Evolutionary conservation across 1,284 basidiomycete genomes (phyloP).

Genomic region (Porodaedalea pini): DNA sequence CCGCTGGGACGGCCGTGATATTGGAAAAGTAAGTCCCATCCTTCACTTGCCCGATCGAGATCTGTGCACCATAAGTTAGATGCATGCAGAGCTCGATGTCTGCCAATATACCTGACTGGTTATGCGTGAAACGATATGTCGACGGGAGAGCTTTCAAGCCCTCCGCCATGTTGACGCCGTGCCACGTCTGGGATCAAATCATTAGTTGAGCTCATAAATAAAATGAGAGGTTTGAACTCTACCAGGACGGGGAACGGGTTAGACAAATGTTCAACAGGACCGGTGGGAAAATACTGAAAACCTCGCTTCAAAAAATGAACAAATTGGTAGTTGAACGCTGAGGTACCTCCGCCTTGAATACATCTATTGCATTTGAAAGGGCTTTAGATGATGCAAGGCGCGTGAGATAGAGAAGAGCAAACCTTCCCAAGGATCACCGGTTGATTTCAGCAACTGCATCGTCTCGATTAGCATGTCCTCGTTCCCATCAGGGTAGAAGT

Average conservation of each 20-base stretch:
- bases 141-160: constrained; percentile 54
- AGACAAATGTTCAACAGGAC: constrained; percentile 31
- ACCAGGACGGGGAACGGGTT: constrained; percentile 30
- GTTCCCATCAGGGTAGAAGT: constrained; percentile 48
- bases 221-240: background rate
- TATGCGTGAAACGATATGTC: constrained; percentile 55
- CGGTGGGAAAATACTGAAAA: constrained; percentile 41
- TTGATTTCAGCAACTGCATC: constrained; percentile 49
- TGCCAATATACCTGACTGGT: constrained; percentile 43
- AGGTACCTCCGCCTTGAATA: constrained; percentile 30
- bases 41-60: constrained; percentile 47
- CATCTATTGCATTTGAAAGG: constrained; percentile 18
- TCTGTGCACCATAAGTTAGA: constrained; percentile 32
- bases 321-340: background rate
- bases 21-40: constrained; percentile 56
- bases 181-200: constrained; percentile 36
- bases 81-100: background rate
- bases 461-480: constrained; percentile 51
- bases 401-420: background rate
- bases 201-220: background rate
- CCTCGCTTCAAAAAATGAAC: constrained; percentile 31
- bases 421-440: constrained; percentile 50
- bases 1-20: constrained; percentile 60
- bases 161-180: constrained; percentile 58
- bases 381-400: background rate